A percentile compares a stretch with the other conserved stretches of the same genome.
Evolutionary conservation across 108 stramenopile genomes (phyloP).

Genomic region (Skeletonema costatum): DNA sequence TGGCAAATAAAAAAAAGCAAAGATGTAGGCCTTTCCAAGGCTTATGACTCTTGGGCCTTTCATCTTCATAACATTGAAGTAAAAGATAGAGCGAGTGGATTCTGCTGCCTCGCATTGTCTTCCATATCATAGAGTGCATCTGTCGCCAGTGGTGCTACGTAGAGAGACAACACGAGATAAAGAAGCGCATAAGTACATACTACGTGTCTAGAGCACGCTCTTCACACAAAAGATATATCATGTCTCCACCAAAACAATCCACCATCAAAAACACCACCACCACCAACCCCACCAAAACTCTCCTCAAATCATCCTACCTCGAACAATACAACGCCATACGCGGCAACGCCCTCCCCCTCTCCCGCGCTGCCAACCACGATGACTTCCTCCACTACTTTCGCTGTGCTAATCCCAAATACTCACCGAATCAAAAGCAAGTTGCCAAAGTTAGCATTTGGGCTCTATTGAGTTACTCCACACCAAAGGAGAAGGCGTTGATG

Average conservation of each 20-base stretch:
- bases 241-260: neutral
- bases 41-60: too few relatives aligned
- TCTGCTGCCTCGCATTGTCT: too few relatives aligned
- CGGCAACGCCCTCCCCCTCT: slow-evolving; percentile 27
- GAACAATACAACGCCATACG: slow-evolving; percentile 21
- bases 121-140: too few relatives aligned
- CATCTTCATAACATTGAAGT: too few relatives aligned
- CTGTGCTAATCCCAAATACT: slow-evolving; percentile 28
- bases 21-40: too few relatives aligned
- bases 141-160: too few relatives aligned
- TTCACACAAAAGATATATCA: neutral
- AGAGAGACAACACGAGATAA: too few relatives aligned
- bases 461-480: slow-evolving; percentile 28
- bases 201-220: too few relatives aligned
- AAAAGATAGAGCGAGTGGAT: too few relatives aligned
- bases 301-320: slow-evolving; percentile 15
- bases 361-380: slow-evolving; percentile 16
- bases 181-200: too few relatives aligned
- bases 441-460: slow-evolving; percentile 29
- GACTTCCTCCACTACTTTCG: slow-evolving; percentile 28
- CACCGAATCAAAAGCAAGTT: slow-evolving; percentile 2
- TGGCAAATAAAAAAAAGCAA: too few relatives aligned
- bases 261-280: neutral
- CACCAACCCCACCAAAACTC: neutral
- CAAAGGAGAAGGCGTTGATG: slow-evolving; percentile 27